Percentiles rank a stretch among this genome's conserved stretches.
phyloP scores from a whole-genome alignment of 352 stramenopile genomes.

The Thraustotheca clavata region DNA sequence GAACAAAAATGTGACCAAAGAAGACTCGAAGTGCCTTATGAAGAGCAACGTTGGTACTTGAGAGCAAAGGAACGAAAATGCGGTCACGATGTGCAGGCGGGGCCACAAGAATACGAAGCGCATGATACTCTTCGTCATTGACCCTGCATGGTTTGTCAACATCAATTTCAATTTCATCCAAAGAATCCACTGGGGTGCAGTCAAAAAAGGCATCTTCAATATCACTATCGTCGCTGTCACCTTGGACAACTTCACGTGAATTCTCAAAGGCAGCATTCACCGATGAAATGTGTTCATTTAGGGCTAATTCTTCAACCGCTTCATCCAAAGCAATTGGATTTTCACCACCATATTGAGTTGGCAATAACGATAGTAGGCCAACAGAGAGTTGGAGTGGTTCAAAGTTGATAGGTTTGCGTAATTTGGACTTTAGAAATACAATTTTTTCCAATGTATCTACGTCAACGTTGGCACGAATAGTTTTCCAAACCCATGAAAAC shows the following conservation, averaged over 20 bases:
- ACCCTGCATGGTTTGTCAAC: not conserved
- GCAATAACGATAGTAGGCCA: not conserved
- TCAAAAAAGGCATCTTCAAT: constrained; percentile 2
- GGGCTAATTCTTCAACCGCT: not conserved
- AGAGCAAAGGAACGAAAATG: not conserved
- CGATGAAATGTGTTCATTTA: not conserved
- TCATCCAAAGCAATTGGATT: not conserved
- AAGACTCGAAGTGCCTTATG: not conserved
- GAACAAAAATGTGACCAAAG: not conserved
- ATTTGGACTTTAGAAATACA: not conserved
- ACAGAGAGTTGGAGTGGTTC: not conserved
- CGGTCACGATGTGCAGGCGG: not conserved
- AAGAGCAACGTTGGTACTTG: not conserved
- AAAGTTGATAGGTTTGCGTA: not conserved
- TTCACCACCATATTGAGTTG: not conserved
- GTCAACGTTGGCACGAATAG: not conserved
- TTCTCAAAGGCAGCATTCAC: not conserved
- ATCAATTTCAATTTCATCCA: not conserved
- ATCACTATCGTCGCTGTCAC: constrained; percentile 3
- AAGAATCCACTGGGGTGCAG: not conserved
- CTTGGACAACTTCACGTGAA: not conserved
- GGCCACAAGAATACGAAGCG: not conserved
- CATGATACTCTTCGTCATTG: not conserved
- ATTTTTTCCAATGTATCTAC: not conserved
- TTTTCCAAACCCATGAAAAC: constrained; percentile 6